A percentile compares a stretch with the other conserved stretches of the same genome.
Evolutionary conservation across 129 eudicot genomes (phyloP).

Genomic region (Deinandra increscens): DNA sequence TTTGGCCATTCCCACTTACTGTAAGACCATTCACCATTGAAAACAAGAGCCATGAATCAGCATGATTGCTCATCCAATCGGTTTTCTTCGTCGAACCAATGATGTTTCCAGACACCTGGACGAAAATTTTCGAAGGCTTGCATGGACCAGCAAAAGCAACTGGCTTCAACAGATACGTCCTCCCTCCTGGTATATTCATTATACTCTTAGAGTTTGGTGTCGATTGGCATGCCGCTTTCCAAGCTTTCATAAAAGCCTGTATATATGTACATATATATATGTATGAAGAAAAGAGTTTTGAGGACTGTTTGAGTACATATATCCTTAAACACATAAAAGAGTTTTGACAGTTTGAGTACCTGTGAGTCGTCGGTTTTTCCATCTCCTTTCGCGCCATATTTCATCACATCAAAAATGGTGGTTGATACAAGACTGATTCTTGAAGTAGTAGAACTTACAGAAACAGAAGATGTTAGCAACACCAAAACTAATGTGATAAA

Average conservation of each 20-base stretch:
- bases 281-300: too few relatives aligned
- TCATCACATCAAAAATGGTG: conserved; percentile 44
- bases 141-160: conserved; percentile 57
- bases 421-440: conserved; percentile 33
- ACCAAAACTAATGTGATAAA: conserved; percentile 26
- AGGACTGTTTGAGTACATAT: too few relatives aligned
- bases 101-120: conserved; percentile 60
- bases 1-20: conserved; percentile 46
- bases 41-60: conserved; percentile 47
- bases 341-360: conserved; percentile 27
- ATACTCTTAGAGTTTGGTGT: conserved; percentile 29
- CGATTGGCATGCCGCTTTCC: conserved; percentile 60
- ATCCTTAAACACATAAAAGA: not conserved
- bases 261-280: too few relatives aligned
- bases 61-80: conserved; percentile 32
- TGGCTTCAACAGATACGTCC: conserved; percentile 52
- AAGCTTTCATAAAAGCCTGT: conserved; percentile 55
- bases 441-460: conserved; percentile 8
- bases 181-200: conserved; percentile 42
- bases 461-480: conserved; percentile 31
- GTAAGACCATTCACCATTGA: conserved; percentile 40
- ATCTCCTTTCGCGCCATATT: conserved; percentile 56
- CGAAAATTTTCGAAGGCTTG: conserved; percentile 45
- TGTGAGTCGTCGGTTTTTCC: conserved; percentile 59
- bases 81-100: conserved; percentile 47